Conservation (phyloP, 139 green algal species). For the Tetratostichococcus sp. region DNA sequence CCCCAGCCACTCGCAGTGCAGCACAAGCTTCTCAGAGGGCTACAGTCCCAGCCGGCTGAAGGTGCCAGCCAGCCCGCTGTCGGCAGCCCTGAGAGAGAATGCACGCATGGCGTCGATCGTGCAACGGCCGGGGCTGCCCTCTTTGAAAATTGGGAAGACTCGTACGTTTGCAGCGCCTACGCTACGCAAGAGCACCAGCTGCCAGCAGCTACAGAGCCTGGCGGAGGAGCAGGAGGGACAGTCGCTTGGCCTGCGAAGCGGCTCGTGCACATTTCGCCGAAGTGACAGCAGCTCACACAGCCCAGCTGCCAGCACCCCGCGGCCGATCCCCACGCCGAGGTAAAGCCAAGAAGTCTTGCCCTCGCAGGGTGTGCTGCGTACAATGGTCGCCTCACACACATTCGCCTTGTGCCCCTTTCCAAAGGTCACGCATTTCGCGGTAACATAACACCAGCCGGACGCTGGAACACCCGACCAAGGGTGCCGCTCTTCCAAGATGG, state of each 20-base stretch:
- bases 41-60: neutral
- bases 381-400: no score
- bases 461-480: no score
- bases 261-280: neutral
- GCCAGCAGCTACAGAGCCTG: neutral
- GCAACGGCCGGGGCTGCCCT: neutral
- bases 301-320: neutral
- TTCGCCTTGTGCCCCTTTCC: no score
- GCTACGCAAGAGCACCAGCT: neutral
- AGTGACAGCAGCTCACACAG: neutral
- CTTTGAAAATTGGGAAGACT: neutral
- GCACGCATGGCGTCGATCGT: neutral
- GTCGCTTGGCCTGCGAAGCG: neutral
- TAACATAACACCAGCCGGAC: no score
- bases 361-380: no score
- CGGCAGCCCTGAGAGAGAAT: neutral
- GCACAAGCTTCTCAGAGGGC: neutral
- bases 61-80: neutral
- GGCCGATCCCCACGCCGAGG: neutral
- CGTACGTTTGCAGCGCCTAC: neutral
- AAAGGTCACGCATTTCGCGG: no score
- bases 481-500: no score
- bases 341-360: neutral
- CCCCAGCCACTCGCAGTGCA: neutral
- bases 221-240: neutral